Conservation (phyloP, 2,329 filamentous ascomycete species). For the Graphiopsis chlorocephala region DNA sequence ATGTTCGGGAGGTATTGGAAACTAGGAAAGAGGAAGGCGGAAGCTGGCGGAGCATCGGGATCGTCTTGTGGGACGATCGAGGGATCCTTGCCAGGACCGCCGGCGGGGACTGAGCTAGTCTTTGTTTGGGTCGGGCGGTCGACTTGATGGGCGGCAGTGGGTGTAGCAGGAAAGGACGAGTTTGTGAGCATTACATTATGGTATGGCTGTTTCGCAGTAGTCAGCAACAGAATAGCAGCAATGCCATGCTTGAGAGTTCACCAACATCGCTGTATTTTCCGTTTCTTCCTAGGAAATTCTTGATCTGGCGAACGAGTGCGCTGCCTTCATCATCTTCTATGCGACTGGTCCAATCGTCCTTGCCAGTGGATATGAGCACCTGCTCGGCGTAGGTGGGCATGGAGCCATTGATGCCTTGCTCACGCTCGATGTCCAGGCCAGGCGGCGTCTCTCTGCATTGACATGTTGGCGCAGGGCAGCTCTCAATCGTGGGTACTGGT, state of each 20-base stretch:
- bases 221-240: neutral
- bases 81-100: slow-evolving; percentile 31
- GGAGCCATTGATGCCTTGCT: slow-evolving; percentile 67
- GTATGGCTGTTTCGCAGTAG: slow-evolving; percentile 63
- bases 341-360: slow-evolving; percentile 73
- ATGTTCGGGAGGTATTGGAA: slow-evolving; percentile 78
- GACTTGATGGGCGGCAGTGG: slow-evolving; percentile 21
- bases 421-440: slow-evolving; percentile 71
- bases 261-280: slow-evolving; percentile 47
- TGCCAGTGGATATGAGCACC: slow-evolving; percentile 77
- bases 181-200: slow-evolving; percentile 77
- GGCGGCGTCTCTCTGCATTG: slow-evolving; percentile 65
- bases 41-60: slow-evolving; percentile 44
- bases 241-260: slow-evolving; percentile 18
- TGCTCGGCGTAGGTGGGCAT: slow-evolving; percentile 80
- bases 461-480: slow-evolving; percentile 75
- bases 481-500: slow-evolving; percentile 47
- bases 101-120: slow-evolving; percentile 18
- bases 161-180: slow-evolving; percentile 65
- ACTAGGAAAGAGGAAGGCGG: slow-evolving; percentile 74
- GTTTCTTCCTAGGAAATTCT: slow-evolving; percentile 47
- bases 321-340: slow-evolving; percentile 72
- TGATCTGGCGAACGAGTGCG: slow-evolving; percentile 66
- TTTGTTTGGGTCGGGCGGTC: slow-evolving; percentile 19
- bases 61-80: slow-evolving; percentile 23